These are phyloP conservation scores for Lathyrus aphaca DNA, from an alignment of 306 rosid genomes.

Conservation along the genomic window DNA sequence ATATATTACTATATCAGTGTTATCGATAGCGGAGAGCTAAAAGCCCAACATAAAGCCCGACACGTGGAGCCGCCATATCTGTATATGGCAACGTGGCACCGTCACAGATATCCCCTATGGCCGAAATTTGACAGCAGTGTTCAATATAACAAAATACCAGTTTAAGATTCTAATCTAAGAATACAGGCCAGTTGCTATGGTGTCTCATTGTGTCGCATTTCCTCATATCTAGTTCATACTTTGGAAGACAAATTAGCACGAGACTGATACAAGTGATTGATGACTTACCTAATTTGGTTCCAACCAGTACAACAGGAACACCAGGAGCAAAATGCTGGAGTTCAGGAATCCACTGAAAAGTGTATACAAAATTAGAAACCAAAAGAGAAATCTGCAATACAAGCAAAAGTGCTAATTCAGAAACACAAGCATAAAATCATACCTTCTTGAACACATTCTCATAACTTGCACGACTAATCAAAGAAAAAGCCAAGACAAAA, in stretches of 20 bases:
- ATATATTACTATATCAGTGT: background rate
- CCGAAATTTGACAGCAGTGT: too few relatives aligned
- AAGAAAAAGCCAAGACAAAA: conserved; percentile 87
- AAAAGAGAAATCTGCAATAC: conserved; percentile 28
- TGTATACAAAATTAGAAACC: conserved; percentile 37
- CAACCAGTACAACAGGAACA: conserved; percentile 79
- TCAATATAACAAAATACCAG: conserved; percentile 4
- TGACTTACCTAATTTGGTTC: conserved; percentile 82
- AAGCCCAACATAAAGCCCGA: too few relatives aligned
- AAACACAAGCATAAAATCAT: conserved; percentile 27
- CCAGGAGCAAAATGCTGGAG: conserved; percentile 92
- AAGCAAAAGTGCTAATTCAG: conserved; percentile 27
- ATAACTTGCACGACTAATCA: conserved; percentile 91
- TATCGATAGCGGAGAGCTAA: too few relatives aligned
- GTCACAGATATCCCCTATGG: too few relatives aligned
- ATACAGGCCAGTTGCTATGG: conserved; percentile 7
- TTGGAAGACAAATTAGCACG: conserved; percentile 12
- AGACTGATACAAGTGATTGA: conserved; percentile 5
- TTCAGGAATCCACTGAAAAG: conserved; percentile 91
- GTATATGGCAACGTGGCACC: too few relatives aligned
- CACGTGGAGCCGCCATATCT: background rate
- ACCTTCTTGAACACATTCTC: conserved; percentile 92
- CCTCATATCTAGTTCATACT: background rate
- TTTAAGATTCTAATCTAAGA: conserved; percentile 22
- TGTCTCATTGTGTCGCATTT: conserved; percentile 9